phyloP scores from a whole-genome alignment of 331 rosid species.

The Quercus tomentella region DNA sequence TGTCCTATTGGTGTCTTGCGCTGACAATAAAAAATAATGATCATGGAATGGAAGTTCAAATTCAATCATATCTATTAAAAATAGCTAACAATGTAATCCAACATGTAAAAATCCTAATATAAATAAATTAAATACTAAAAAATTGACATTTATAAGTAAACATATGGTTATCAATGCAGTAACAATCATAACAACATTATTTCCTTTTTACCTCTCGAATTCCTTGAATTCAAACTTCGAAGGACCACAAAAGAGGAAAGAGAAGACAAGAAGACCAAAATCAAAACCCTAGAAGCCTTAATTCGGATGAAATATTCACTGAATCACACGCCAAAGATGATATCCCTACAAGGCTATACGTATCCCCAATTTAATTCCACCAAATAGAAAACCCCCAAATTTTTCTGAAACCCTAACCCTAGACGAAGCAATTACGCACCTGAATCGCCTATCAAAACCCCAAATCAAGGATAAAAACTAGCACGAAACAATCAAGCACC shows the following conservation, averaged over 20 bases:
- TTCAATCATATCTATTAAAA: too few species aligned
- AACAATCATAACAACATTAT: not conserved
- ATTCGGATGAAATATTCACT: constrained; percentile 2
- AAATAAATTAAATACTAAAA: too few species aligned
- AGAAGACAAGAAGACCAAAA: constrained; percentile 2
- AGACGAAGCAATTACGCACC: not conserved
- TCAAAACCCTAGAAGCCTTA: constrained; percentile 10
- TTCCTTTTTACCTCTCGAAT: constrained; percentile 16
- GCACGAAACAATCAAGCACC: not conserved
- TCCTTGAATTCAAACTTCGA: constrained; percentile 8
- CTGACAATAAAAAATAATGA: too few species aligned
- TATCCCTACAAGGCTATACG: not conserved
- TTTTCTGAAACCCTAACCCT: constrained; percentile 50
- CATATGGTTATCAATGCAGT: not conserved
- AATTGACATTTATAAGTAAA: not conserved
- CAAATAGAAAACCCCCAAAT: not conserved
- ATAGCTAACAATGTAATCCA: not conserved
- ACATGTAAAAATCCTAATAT: not conserved
- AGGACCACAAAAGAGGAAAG: not conserved
- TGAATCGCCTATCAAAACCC: not conserved
- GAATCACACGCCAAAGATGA: not conserved
- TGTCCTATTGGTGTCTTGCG: too few species aligned
- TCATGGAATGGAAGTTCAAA: too few species aligned
- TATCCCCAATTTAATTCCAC: constrained; percentile 34
- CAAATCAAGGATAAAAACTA: constrained; percentile 5